phyloP scores from a whole-genome alignment of 768 basidiomycete genomes.

The Sistotremastrum suecicum region DNA sequence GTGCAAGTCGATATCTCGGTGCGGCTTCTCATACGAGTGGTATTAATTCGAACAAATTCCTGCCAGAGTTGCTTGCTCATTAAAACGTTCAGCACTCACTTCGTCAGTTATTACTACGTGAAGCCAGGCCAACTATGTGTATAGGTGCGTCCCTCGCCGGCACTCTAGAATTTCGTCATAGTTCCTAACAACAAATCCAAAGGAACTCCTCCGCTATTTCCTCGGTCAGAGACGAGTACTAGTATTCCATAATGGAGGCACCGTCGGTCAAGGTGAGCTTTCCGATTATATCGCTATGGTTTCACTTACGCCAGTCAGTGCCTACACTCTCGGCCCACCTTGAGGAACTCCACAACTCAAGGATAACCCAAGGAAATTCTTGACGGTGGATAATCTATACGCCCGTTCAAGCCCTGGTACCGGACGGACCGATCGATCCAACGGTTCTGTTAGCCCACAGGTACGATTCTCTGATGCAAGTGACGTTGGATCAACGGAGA shows the following conservation, averaged over 20 bases:
- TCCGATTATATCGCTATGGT: neutral
- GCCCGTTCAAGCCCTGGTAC: slow-evolving; percentile 39
- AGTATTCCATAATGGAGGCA: slow-evolving; percentile 29
- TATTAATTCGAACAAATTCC: no score
- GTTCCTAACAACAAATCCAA: slow-evolving; percentile 33
- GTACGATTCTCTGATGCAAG: neutral
- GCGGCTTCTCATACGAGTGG: no score
- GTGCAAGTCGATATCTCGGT: no score
- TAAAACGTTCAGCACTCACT: no score
- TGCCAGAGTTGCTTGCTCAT: no score
- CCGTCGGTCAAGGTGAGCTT: slow-evolving; percentile 20
- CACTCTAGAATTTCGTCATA: no score
- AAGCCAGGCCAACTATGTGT: no score
- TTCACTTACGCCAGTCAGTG: slow-evolving; percentile 12
- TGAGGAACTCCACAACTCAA: slow-evolving; percentile 27
- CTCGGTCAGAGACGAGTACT: slow-evolving; percentile 35
- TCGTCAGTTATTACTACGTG: no score
- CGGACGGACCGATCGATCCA: slow-evolving; percentile 36
- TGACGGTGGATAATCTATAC: slow-evolving; percentile 34
- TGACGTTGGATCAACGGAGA: slow-evolving; percentile 18
- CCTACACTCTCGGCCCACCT: slow-evolving; percentile 30
- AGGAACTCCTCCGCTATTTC: slow-evolving; percentile 35
- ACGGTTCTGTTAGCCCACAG: slow-evolving; percentile 17
- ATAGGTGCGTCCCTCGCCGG: no score
- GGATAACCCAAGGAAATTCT: slow-evolving; percentile 24